Percentiles rank a stretch among this genome's conserved stretches.
phyloP scores from a whole-genome alignment of 257 asterid genomes.

The Petunia axillaris region DNA sequence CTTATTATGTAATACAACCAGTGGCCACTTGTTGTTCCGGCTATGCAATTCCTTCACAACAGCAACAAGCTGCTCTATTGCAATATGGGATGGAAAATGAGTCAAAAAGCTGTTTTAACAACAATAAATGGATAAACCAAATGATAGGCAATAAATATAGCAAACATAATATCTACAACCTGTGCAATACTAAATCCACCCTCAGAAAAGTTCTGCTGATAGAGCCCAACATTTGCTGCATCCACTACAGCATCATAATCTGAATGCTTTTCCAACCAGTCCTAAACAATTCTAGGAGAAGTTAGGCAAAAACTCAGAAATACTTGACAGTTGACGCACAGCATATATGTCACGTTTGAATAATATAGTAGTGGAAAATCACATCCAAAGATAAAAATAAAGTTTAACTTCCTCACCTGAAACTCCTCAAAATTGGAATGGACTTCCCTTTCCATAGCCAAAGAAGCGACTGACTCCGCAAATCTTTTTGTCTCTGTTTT shows the following conservation, averaged over 20 bases:
- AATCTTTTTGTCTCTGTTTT: slow-evolving; percentile 72
- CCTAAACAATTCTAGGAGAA: slow-evolving; percentile 45
- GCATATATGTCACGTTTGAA: not conserved
- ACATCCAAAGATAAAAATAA: not conserved
- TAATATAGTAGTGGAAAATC: not conserved
- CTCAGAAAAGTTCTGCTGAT: slow-evolving; percentile 86
- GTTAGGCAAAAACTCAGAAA: not conserved
- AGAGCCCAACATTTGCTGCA: slow-evolving; percentile 91
- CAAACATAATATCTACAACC: slow-evolving; percentile 53
- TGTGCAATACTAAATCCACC: slow-evolving; percentile 87
- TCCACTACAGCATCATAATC: slow-evolving; percentile 80
- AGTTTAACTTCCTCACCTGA: slow-evolving; percentile 52
- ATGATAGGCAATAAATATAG: slow-evolving; percentile 15
- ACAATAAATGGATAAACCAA: slow-evolving; percentile 15
- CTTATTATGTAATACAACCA: slow-evolving; percentile 75
- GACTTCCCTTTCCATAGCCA: slow-evolving; percentile 81
- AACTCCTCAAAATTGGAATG: slow-evolving; percentile 78
- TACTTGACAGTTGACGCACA: not conserved
- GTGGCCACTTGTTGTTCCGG: slow-evolving; percentile 72
- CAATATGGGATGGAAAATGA: slow-evolving; percentile 33
- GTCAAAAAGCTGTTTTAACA: slow-evolving; percentile 14
- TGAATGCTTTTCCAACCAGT: slow-evolving; percentile 76
- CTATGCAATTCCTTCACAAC: slow-evolving; percentile 72
- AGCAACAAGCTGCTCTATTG: slow-evolving; percentile 89
- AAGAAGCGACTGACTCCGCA: slow-evolving; percentile 73